Evolutionary conservation across 805 yeast species (phyloP).

Genomic region (Pichia nakasei): DNA sequence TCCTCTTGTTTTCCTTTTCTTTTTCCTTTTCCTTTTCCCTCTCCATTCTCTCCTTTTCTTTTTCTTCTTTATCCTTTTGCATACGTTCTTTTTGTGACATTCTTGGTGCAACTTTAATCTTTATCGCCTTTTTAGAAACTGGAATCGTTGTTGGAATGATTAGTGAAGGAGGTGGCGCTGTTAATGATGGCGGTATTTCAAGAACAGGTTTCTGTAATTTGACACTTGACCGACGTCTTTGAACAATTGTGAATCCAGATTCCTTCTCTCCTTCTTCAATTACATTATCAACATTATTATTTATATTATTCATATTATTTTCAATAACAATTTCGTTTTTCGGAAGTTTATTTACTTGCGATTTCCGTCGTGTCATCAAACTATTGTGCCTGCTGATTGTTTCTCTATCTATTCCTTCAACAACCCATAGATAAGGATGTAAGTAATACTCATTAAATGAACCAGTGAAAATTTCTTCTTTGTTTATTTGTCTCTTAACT

Average conservation of each 20-base stretch:
- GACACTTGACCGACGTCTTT: conserved; percentile 17
- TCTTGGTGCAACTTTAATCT: conserved; percentile 3
- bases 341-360: not conserved
- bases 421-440: conserved; percentile 24
- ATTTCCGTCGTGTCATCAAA: not conserved
- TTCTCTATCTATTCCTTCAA: conserved; percentile 18
- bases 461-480: conserved; percentile 8
- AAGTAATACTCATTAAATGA: conserved; percentile 35
- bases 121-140: not conserved
- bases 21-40: not conserved
- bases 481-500: not conserved
- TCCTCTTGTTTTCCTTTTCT: not conserved
- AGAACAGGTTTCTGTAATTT: not conserved
- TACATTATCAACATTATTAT: conserved; percentile 7
- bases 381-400: conserved; percentile 1
- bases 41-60: conserved; percentile 11
- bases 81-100: conserved; percentile 16
- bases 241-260: conserved; percentile 29
- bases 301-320: not conserved
- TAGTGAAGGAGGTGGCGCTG: not conserved
- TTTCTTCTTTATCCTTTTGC: conserved; percentile 5
- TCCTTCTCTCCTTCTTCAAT: conserved; percentile 22
- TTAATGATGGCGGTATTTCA: not conserved
- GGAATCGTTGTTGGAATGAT: not conserved
- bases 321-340: too few relatives aligned